These are phyloP conservation scores for Kurtzmaniella quercitrusa DNA, from an alignment of 1,139 yeast species.

Conservation along the genomic window DNA sequence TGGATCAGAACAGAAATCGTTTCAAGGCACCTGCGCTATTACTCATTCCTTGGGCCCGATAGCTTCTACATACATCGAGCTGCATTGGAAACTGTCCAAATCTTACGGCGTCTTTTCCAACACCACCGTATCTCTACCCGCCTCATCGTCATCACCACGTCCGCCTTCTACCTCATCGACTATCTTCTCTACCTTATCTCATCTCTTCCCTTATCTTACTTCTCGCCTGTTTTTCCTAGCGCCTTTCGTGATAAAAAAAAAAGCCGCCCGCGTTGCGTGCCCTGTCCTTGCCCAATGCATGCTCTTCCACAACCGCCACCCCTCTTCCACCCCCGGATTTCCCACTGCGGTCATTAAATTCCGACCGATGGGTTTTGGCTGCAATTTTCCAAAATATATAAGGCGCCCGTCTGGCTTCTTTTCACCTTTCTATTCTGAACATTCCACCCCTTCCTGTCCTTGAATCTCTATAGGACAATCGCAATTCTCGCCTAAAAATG, in stretches of 20 bases:
- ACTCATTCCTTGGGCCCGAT: too few relatives aligned
- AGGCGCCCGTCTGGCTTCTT: not conserved
- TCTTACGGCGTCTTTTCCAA: too few relatives aligned
- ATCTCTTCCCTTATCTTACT: too few relatives aligned
- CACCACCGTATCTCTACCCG: too few relatives aligned
- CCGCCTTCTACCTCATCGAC: too few relatives aligned
- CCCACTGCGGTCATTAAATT: not conserved
- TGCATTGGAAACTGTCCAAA: too few relatives aligned
- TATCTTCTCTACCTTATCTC: too few relatives aligned
- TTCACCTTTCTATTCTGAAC: not conserved
- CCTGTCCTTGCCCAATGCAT: not conserved
- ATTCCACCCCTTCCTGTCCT: not conserved
- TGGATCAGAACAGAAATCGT: too few relatives aligned
- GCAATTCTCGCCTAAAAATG: not conserved
- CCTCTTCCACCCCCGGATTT: slow-evolving; percentile 2
- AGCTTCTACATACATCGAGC: too few relatives aligned
- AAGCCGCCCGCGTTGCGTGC: not conserved
- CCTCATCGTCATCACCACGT: too few relatives aligned
- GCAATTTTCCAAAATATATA: not conserved
- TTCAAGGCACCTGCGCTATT: too few relatives aligned
- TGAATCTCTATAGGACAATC: not conserved
- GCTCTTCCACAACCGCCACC: not conserved
- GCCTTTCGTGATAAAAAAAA: not conserved
- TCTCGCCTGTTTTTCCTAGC: not conserved
- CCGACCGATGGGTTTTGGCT: not conserved